Conservation (phyloP, 352 stramenopile species). For the Phytophthora foliorum region DNA sequence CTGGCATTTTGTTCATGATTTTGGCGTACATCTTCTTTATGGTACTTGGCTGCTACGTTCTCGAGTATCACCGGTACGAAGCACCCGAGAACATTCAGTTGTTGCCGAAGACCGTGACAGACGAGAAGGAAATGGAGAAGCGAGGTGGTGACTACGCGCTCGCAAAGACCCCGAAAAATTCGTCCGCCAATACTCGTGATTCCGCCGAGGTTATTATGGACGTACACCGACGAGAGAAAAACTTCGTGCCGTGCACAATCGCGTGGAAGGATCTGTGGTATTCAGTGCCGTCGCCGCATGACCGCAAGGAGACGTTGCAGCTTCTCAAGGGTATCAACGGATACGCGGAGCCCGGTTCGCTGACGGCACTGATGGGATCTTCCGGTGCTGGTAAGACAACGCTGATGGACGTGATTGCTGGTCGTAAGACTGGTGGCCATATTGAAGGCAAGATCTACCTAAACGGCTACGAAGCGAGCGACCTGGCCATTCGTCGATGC, state of each 20-base stretch:
- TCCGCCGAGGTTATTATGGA: neutral
- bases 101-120: neutral
- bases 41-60: constrained; percentile 32
- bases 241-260: constrained; percentile 1
- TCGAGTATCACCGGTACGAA: constrained; percentile 47
- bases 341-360: constrained; percentile 30
- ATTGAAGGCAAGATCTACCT: constrained; percentile 64
- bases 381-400: constrained; percentile 50
- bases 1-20: constrained; percentile 40
- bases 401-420: constrained; percentile 22
- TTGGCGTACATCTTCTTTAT: constrained; percentile 41
- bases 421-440: constrained; percentile 53
- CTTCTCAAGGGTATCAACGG: constrained; percentile 43
- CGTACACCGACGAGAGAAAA: neutral
- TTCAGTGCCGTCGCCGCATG: constrained; percentile 2
- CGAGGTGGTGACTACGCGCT: constrained; percentile 13
- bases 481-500: constrained; percentile 56
- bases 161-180: constrained; percentile 15
- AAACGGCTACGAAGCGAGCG: constrained; percentile 49
- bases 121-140: constrained; percentile 25
- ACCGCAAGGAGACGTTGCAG: neutral
- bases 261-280: constrained; percentile 3
- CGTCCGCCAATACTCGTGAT: constrained; percentile 11
- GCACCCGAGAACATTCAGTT: constrained; percentile 28
- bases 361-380: constrained; percentile 90